A percentile compares a stretch with the other conserved stretches of the same genome.
These are phyloP conservation scores for Marasmius sp. DNA, from an alignment of 1,284 basidiomycete species.

Conservation along the genomic window DNA sequence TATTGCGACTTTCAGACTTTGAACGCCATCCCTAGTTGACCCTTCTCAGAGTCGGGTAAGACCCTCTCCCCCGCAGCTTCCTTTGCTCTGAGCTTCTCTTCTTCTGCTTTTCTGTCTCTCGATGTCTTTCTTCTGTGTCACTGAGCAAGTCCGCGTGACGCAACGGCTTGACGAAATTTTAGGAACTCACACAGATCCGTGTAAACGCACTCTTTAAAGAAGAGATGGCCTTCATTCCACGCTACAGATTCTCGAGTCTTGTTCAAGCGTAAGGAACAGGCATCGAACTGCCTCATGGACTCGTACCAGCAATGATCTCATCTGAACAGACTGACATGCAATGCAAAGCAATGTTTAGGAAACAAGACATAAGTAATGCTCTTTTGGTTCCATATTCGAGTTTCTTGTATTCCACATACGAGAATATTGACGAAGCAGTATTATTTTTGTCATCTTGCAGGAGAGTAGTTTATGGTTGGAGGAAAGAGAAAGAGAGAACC, in stretches of 20 bases:
- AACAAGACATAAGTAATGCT: conserved; percentile 36
- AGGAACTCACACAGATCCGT: conserved; percentile 64
- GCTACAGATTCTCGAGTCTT: conserved; percentile 77
- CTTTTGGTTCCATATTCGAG: conserved; percentile 80
- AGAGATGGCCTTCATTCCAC: conserved; percentile 84
- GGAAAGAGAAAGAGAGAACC: not conserved
- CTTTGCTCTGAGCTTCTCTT: conserved; percentile 63
- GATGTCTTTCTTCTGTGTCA: conserved; percentile 88
- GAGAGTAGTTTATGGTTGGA: no score
- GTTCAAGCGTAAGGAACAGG: conserved; percentile 83
- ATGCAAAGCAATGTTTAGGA: conserved; percentile 5
- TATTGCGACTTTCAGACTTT: no score
- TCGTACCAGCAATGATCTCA: conserved; percentile 64
- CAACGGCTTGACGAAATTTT: conserved; percentile 1
- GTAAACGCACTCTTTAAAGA: conserved; percentile 88
- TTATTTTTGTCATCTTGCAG: conserved; percentile 76
- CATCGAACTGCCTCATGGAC: conserved; percentile 86
- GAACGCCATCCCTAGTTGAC: conserved; percentile 75
- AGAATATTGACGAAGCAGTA: conserved; percentile 83
- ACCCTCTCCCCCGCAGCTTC: conserved; percentile 83
- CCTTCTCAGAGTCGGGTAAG: conserved; percentile 82
- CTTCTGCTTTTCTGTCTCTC: conserved; percentile 84
- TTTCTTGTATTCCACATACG: conserved; percentile 83
- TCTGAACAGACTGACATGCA: no score
- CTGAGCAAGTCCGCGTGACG: conserved; percentile 33